phyloP scores from a whole-genome alignment of 352 stramenopile genomes.

The Bremia lactucae region DNA sequence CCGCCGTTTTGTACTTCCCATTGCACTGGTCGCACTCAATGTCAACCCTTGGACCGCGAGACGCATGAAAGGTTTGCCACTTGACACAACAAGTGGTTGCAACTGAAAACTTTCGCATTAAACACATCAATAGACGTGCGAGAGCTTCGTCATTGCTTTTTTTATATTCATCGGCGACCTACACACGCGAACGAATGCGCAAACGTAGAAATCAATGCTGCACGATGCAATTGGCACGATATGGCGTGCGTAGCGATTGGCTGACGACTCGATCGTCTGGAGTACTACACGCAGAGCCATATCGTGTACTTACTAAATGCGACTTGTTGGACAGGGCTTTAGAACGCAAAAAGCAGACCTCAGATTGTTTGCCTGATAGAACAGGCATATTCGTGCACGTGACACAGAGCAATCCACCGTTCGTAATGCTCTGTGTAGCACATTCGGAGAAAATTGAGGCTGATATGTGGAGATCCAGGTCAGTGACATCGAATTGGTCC shows the following conservation, averaged over 20 bases:
- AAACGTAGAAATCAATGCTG: slow-evolving; percentile 99
- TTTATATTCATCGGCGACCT: slow-evolving; percentile 93
- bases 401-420: slow-evolving; percentile 96
- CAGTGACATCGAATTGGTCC: slow-evolving; percentile 98
- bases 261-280: slow-evolving; percentile 89
- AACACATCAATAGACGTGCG: slow-evolving; percentile 86
- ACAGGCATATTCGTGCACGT: slow-evolving; percentile 99
- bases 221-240: slow-evolving; percentile 96
- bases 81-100: slow-evolving; percentile 84
- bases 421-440: slow-evolving; percentile 88
- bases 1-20: slow-evolving; percentile 86
- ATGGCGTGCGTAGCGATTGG: slow-evolving; percentile 93
- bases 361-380: slow-evolving; percentile 79
- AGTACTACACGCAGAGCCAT: slow-evolving; percentile 89
- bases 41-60: slow-evolving; percentile 56
- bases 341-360: slow-evolving; percentile 86
- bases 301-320: slow-evolving; percentile 82
- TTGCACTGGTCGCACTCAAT: slow-evolving; percentile 71
- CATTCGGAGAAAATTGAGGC: slow-evolving; percentile 97
- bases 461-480: slow-evolving; percentile 98
- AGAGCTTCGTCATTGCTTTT: slow-evolving; percentile 86
- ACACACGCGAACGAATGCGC: slow-evolving; percentile 98
- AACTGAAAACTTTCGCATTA: slow-evolving; percentile 97
- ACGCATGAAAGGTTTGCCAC: slow-evolving; percentile 82
- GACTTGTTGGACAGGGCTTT: slow-evolving; percentile 79